Conservation (phyloP, 345 rosid species). For the Carallia brachiata region DNA sequence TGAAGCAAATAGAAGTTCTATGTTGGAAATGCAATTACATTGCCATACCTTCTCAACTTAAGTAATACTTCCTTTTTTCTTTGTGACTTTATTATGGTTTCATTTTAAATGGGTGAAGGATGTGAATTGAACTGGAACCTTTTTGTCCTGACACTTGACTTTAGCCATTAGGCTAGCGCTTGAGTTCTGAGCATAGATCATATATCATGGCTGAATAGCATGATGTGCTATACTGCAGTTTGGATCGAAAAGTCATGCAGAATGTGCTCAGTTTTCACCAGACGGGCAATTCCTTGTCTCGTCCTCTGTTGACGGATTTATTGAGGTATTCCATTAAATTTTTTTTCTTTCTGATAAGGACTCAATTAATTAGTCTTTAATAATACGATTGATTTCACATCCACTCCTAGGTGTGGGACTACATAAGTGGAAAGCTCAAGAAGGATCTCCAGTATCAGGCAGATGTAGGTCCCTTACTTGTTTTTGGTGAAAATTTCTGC, state of each 20-base stretch:
- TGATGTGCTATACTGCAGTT: conserved; percentile 50
- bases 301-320: conserved; percentile 93
- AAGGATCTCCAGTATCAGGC: conserved; percentile 99
- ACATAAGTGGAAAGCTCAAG: conserved; percentile 94
- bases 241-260: conserved; percentile 95
- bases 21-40: too few relatives aligned
- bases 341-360: conserved; percentile 1
- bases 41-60: too few relatives aligned
- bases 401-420: conserved; percentile 84
- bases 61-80: too few relatives aligned
- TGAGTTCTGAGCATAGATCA: too few relatives aligned
- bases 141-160: too few relatives aligned
- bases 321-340: conserved; percentile 56
- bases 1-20: too few relatives aligned
- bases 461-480: conserved; percentile 50
- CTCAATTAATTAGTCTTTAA: conserved; percentile 21
- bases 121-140: too few relatives aligned
- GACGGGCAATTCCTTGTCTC: conserved; percentile 98
- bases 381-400: conserved; percentile 16
- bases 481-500: conserved; percentile 5
- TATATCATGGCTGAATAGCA: not conserved
- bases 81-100: too few relatives aligned
- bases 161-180: too few relatives aligned
- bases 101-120: too few relatives aligned
- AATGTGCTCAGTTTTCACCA: conserved; percentile 89